Evolutionary conservation across 805 yeast species (phyloP), one percentile per base, ranked within the genome.

Genomic region (Lipomyces anomalus): DNA sequence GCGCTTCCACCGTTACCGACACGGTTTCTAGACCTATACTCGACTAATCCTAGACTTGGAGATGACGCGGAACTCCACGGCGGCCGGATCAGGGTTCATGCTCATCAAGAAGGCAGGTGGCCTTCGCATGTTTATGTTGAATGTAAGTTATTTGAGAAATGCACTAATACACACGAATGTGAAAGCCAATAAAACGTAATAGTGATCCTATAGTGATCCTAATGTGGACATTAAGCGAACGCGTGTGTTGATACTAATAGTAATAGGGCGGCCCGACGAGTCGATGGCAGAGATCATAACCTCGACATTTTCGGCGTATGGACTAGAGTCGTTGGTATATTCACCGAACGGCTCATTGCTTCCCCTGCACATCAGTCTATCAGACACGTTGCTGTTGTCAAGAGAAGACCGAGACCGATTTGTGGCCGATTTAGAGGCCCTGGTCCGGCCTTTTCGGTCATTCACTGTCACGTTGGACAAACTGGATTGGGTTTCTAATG

Each of bases 101-200:
- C 46, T 9, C 55, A 50, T 26, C 41, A 32, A 17, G 37, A 22
- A 2, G 55, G 52, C 9, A 35, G 24, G 22, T 50, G 55, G 55
- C 53, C 55, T 36, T 24, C 47, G 22, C 53, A 47, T 18, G 50
- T 48, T n/a, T 50, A 44, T 18, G 34, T 41, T 30, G 53, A 50
- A n/a, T 48, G 49, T 9, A 9, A 13, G 11, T 13, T 13, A 13
- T 26, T 13, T 9, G 30, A 9, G 30, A 13, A 26, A 9, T 9
- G 13, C 30, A 13, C 30, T 9, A 33, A 22, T 9, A 41, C 22
- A 11, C 20, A 3, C 6, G 44, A 17, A 9, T 33, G 22, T 9
- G 17, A 17, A 5, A 17, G 18, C n/a, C 22, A 1, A 6, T 1
- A n/a, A 16, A 23, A 5, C 3, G 7, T 41, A 18, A 26, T 20